Evolutionary conservation across 2,329 filamentous ascomycete genomes (phyloP).

Genomic region (Xylaria sp.): DNA sequence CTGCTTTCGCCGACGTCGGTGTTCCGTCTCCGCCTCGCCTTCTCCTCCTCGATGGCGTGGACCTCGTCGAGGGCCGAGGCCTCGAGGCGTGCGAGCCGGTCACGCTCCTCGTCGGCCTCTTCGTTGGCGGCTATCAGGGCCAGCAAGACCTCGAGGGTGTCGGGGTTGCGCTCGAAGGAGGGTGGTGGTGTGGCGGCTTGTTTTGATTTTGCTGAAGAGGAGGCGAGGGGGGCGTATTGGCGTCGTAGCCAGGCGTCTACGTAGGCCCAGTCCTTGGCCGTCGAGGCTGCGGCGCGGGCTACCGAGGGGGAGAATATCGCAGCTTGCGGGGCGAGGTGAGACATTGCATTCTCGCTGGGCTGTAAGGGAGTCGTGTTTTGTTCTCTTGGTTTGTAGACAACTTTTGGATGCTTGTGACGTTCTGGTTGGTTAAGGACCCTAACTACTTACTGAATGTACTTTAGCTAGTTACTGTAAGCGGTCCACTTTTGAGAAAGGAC

Average conservation of each 20-base stretch:
- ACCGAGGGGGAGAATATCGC: constrained; percentile 75
- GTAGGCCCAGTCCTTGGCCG: constrained; percentile 90
- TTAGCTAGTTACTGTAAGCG: too few relatives aligned
- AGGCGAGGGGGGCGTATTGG: constrained; percentile 63
- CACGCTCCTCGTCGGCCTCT: constrained; percentile 75
- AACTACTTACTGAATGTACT: too few relatives aligned
- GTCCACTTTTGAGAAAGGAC: too few relatives aligned
- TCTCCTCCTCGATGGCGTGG: constrained; percentile 47
- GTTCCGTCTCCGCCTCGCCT: constrained; percentile 20
- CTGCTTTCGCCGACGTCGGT: neutral
- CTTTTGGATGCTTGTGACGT: too few relatives aligned
- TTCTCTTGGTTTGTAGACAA: neutral
- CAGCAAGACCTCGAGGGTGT: constrained; percentile 80
- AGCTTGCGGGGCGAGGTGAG: constrained; percentile 49
- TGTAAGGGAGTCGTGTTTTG: neutral
- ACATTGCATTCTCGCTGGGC: constrained; percentile 42
- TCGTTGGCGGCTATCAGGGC: constrained; percentile 81
- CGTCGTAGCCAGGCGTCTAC: constrained; percentile 83
- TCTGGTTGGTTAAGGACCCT: too few relatives aligned
- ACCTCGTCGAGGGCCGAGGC: constrained; percentile 67
- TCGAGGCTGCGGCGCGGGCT: constrained; percentile 79
- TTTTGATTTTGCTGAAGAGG: neutral
- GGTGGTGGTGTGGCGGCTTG: constrained; percentile 68
- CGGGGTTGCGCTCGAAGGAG: constrained; percentile 87
- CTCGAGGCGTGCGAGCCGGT: constrained; percentile 67